These are phyloP conservation scores for Styphnolobium japonicum DNA, from an alignment of 306 rosid genomes.

Conservation along the genomic window DNA sequence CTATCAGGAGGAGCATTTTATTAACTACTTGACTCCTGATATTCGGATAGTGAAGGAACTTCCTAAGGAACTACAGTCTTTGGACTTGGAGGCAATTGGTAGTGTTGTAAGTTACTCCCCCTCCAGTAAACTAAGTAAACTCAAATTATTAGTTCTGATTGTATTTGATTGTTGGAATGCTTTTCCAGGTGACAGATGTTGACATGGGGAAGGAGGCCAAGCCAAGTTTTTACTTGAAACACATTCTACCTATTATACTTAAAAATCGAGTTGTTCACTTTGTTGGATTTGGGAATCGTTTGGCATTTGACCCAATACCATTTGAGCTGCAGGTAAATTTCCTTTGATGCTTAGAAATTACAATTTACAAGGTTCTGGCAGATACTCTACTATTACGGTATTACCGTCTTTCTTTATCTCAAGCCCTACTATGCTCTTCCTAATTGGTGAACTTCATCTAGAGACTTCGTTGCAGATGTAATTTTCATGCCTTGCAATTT, in stretches of 20 bases:
- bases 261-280: conserved; percentile 84
- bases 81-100: conserved; percentile 85
- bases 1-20: conserved; percentile 91
- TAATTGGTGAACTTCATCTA: conserved; percentile 86
- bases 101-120: conserved; percentile 67
- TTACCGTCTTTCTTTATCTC: conserved; percentile 19
- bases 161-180: conserved; percentile 32
- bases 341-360: conserved; percentile 25
- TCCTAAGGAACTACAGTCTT: conserved; percentile 72
- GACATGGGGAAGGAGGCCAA: conserved; percentile 89
- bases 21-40: conserved; percentile 83
- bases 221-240: conserved; percentile 85
- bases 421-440: conserved; percentile 51
- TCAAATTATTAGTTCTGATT: conserved; percentile 1
- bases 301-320: conserved; percentile 92
- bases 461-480: conserved; percentile 99
- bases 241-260: conserved; percentile 72
- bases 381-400: neutral
- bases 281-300: conserved; percentile 92
- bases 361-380: neutral
- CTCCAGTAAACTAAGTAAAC: neutral
- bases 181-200: conserved; percentile 78
- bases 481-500: conserved; percentile 91
- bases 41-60: conserved; percentile 89
- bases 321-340: conserved; percentile 80